These are phyloP conservation scores for Chrysophaeum taylorii DNA, from an alignment of 352 stramenopile species.

Conservation along the genomic window DNA sequence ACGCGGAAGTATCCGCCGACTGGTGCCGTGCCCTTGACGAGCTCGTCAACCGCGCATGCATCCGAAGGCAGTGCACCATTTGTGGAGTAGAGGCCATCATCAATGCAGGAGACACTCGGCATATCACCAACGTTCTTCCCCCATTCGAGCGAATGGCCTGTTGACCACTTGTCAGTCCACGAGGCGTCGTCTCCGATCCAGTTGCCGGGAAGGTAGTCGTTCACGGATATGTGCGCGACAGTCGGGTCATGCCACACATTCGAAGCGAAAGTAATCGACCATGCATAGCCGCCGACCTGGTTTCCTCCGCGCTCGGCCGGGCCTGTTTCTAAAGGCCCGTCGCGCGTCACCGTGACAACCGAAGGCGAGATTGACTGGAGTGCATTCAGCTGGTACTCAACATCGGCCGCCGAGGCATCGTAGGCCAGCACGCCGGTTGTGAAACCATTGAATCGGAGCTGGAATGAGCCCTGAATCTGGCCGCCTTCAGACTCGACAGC, in stretches of 20 bases:
- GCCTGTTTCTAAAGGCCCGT: constrained; percentile 37
- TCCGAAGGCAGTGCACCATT: constrained; percentile 43
- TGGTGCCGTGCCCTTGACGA: constrained; percentile 56
- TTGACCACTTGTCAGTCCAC: constrained; percentile 78
- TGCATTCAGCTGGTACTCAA: constrained; percentile 77
- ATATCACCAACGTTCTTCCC: constrained; percentile 85
- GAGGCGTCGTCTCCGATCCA: constrained; percentile 66
- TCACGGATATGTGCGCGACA: constrained; percentile 47
- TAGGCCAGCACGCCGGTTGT: constrained; percentile 76
- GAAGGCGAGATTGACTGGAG: constrained; percentile 79
- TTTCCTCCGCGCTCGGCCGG: constrained; percentile 19
- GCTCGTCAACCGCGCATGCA: constrained; percentile 45
- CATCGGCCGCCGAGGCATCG: constrained; percentile 57
- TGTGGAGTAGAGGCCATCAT: constrained; percentile 37
- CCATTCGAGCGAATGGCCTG: constrained; percentile 86
- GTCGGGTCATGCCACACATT: constrained; percentile 55
- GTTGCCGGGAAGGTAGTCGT: constrained; percentile 50
- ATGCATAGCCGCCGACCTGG: constrained; percentile 72
- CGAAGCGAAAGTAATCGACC: constrained; percentile 82
- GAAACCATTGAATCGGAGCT: constrained; percentile 81
- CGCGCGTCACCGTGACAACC: constrained; percentile 64
- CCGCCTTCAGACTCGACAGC: constrained; percentile 66
- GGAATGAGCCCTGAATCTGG: constrained; percentile 73
- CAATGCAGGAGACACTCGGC: constrained; percentile 44
- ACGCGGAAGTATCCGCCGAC: constrained; percentile 79